Evolutionary conservation across 306 rosid species (phyloP), one percentile per base, ranked within the genome.

Genomic region (Castanopsis chinensis): DNA sequence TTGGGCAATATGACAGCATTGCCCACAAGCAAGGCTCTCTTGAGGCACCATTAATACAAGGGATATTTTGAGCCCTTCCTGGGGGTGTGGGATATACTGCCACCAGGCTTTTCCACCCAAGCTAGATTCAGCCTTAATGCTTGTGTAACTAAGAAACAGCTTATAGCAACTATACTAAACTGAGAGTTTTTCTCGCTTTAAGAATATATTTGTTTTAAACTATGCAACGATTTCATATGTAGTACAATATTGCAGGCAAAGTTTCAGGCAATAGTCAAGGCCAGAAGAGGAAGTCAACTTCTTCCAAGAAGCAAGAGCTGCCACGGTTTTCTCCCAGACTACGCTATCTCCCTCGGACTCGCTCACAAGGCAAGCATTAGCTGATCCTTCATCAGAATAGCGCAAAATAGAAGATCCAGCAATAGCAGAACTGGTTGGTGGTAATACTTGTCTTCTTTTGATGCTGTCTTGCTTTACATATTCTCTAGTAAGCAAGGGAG

Each of bases 211-310:
- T 57, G 25, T 71, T 27, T 49, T 43, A 18, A 35, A 6, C 69
- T 69, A 5, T 1, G 23, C 33, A 21, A 5, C 17, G 43, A 37
- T 72, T 20, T 58, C 35, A 21, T 12, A 23, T 59, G 67, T 25
- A 59, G 33, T 59, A 59, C 28, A 59, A 59, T 59, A 59, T 11
- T 72, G 82, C 77, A 60, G 77, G 77, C 33, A 72, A 59, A 61
- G 32, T 49, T 53, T 30, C 82, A 72, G 77, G 77, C n/a, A 30
- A 20, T 72, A 60, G 55, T 19, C 77, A 32, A 60, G 77, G 77
- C 63, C 77, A 21, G 65, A 79, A 79, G 82, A 49, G 82, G 77
- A 60, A 79, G 21, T 79, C 72, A 28, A 49, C 54, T 45, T 58
- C 53, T 63, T 51, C 52, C 43, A 43, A 70, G 60, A 71, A 49